These are phyloP conservation scores for Alopecurus myosuroides DNA, from an alignment of 176 grass and related monocot genomes.

Conservation along the genomic window DNA sequence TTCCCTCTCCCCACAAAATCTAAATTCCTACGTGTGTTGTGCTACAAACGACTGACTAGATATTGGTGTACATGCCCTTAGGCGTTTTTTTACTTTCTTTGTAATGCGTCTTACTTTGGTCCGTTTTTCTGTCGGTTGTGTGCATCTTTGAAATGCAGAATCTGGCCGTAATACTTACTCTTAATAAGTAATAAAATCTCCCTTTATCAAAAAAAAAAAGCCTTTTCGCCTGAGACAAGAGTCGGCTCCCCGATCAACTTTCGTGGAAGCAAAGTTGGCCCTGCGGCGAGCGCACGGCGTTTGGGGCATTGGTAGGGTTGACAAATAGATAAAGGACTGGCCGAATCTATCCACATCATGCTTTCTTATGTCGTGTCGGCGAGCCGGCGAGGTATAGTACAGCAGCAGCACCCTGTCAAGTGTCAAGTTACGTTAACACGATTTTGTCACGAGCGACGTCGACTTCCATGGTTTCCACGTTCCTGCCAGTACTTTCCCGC, in stretches of 20 bases:
- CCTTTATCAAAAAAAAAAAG: too few relatives aligned
- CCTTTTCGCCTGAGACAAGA: neutral
- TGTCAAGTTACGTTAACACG: neutral
- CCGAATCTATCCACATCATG: neutral
- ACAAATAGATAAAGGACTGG: neutral
- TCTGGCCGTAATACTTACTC: too few relatives aligned
- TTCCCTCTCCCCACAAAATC: too few relatives aligned
- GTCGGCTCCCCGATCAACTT: neutral
- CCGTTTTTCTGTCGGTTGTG: too few relatives aligned
- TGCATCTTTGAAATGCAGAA: too few relatives aligned
- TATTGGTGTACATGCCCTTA: too few relatives aligned
- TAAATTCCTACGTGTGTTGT: too few relatives aligned
- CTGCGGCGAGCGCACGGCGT: conserved; percentile 17
- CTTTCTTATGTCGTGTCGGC: neutral
- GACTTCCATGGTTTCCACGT: conserved; percentile 10
- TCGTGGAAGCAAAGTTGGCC: neutral
- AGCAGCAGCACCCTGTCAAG: neutral
- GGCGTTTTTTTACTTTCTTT: too few relatives aligned
- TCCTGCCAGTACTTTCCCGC: neutral
- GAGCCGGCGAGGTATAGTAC: neutral
- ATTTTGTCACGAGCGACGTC: neutral
- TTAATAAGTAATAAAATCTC: too few relatives aligned
- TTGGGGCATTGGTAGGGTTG: conserved; percentile 1
- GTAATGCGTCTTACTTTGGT: too few relatives aligned
- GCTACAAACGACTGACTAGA: too few relatives aligned